phyloP scores from a whole-genome alignment of 1,139 yeast species.

The Kodamaea suecica region DNA sequence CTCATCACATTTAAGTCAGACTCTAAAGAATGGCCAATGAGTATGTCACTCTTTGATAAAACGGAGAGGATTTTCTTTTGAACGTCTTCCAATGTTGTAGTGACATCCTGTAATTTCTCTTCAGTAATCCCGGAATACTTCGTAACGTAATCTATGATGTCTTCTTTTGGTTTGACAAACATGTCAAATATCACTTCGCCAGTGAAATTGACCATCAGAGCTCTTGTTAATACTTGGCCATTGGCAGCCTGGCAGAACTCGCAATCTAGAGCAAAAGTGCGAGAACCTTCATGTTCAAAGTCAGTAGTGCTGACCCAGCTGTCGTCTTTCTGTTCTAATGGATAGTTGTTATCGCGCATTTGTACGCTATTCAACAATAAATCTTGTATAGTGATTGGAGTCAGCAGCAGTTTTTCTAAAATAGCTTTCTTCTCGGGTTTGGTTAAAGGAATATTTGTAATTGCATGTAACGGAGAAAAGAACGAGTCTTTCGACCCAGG shows the following conservation, averaged over 20 bases:
- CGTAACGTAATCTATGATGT: slow-evolving; percentile 77
- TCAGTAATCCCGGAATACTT: slow-evolving; percentile 83
- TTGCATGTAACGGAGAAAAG: slow-evolving; percentile 53
- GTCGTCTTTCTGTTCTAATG: slow-evolving; percentile 47
- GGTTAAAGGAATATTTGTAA: slow-evolving; percentile 54
- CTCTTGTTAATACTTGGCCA: slow-evolving; percentile 71
- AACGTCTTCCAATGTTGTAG: slow-evolving; percentile 63
- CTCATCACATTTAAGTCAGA: slow-evolving; percentile 61
- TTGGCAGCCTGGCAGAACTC: slow-evolving; percentile 75
- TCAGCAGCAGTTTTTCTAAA: slow-evolving; percentile 29
- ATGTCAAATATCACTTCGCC: slow-evolving; percentile 63
- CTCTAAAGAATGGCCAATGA: slow-evolving; percentile 74
- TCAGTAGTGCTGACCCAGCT: slow-evolving; percentile 59
- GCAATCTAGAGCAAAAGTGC: slow-evolving; percentile 81
- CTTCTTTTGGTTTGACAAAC: slow-evolving; percentile 71
- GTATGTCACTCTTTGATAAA: slow-evolving; percentile 51
- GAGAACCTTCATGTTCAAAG: slow-evolving; percentile 54
- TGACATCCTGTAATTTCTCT: slow-evolving; percentile 58
- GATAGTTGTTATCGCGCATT: slow-evolving; percentile 51
- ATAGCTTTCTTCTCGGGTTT: slow-evolving; percentile 48
- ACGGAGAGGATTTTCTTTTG: slow-evolving; percentile 51
- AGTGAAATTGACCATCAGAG: slow-evolving; percentile 67
- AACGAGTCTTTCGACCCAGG: slow-evolving; percentile 66
- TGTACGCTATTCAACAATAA: slow-evolving; percentile 48
- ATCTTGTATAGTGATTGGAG: slow-evolving; percentile 51